Evolutionary conservation across 345 rosid species (phyloP), one percentile per base, ranked within the genome.

Genomic region (Pistacia integerrima): DNA sequence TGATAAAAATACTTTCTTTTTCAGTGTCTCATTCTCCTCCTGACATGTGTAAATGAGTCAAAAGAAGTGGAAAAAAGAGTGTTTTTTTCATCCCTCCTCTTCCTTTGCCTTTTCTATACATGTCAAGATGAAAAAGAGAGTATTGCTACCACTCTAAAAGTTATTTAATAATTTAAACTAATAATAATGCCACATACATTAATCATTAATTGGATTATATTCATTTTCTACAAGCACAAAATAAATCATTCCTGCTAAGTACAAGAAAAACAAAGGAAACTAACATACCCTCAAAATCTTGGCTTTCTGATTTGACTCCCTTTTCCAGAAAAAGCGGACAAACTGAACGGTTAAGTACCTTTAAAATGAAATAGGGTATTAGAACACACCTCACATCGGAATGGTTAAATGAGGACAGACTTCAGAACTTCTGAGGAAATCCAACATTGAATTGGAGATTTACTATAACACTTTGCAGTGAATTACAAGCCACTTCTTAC

Each of bases 241-340:
- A 11, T 8, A 54, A n/a, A 20, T 74, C 7, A 33, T 11, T 2
- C 48, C 14, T 35, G 6, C 3, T 36, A 54, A 8, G 20, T 10
- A 30, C 11, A 62, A 9, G 30, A 33, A 59, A 77, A 65, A n/a
- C 64, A 73, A 64, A 46, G 30, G 71, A 67, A 70, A 65, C 55
- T 57, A 62, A n/a, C 68, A 48, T 86, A 97, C 99, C 91, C 97
- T 86, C 75, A 97, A 87, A 79, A 97, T 97, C 85, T 97, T 97
- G 69, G 98, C 99, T 82, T 97, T 97, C 85, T 94, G 98, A 87
- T 94, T 97, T 61, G 96, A 91, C 77, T 97, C 99, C 82, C 99
- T 89, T 88, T 94, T 97, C 99, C 98, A 97, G 92, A 97, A 97
- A 86, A 97, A 97, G 0, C 97, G 96, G 68, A 97, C 98, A 86